phyloP scores from a whole-genome alignment of 1,284 basidiomycete species.

The Microbotryum silenes-acaulis region DNA sequence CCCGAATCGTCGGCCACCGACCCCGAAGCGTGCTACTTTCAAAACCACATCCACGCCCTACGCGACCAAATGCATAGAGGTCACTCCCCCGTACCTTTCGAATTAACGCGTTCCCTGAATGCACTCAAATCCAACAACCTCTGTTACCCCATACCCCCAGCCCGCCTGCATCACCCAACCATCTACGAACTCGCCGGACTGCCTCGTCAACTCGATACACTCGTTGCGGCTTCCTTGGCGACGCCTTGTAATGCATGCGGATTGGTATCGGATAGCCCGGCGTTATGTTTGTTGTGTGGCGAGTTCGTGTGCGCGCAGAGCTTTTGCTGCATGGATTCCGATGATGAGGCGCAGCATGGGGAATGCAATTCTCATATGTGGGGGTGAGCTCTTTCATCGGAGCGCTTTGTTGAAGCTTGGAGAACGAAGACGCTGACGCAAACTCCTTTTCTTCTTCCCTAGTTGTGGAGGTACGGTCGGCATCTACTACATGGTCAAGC shows the following conservation, averaged over 20 bases:
- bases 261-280: slow-evolving; percentile 73
- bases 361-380: slow-evolving; percentile 95
- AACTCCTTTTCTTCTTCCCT: slow-evolving; percentile 10
- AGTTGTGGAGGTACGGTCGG: slow-evolving; percentile 88
- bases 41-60: slow-evolving; percentile 7
- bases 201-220: slow-evolving; percentile 70
- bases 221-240: slow-evolving; percentile 65
- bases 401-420: background rate
- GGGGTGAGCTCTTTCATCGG: slow-evolving; percentile 56
- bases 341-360: slow-evolving; percentile 52
- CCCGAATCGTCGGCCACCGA: background rate
- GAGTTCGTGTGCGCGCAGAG: slow-evolving; percentile 81
- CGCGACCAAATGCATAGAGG: background rate
- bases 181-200: slow-evolving; percentile 77
- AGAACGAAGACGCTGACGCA: slow-evolving; percentile 5
- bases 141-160: background rate
- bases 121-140: no score
- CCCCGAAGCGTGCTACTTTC: slow-evolving; percentile 2
- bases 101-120: no score
- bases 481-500: slow-evolving; percentile 83
- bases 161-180: slow-evolving; percentile 65
- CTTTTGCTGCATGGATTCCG: slow-evolving; percentile 77
- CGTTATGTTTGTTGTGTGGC: slow-evolving; percentile 88
- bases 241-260: slow-evolving; percentile 67
- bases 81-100: background rate